Conservation (phyloP, 345 rosid species). For the Brassica napus region Da-Ae NC_063440.1:17337501-17338000, state of each 20-base stretch:
- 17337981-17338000: constrained; percentile 28
- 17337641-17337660: neutral
- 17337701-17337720: constrained; percentile 54
- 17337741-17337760: constrained; percentile 56
- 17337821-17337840: constrained; percentile 21
- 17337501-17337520: neutral
- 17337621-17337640: neutral
- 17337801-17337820: constrained; percentile 17
- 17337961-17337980: constrained; percentile 45
- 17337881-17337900: constrained; percentile 40
- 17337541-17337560: no score
- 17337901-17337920: constrained; percentile 14
- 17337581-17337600: no score
- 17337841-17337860: constrained; percentile 42
- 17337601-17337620: neutral
- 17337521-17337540: neutral
- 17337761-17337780: constrained; percentile 42
- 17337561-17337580: no score
- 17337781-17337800: constrained; percentile 34
- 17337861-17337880: constrained; percentile 52
- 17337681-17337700: constrained; percentile 85
- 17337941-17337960: constrained; percentile 46
- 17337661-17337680: constrained; percentile 7
- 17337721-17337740: constrained; percentile 45
- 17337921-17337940: constrained; percentile 50